Base-by-base conservation (phyloP, 495 filamentous ascomycete species). In the Tricharina praecox region DNA sequence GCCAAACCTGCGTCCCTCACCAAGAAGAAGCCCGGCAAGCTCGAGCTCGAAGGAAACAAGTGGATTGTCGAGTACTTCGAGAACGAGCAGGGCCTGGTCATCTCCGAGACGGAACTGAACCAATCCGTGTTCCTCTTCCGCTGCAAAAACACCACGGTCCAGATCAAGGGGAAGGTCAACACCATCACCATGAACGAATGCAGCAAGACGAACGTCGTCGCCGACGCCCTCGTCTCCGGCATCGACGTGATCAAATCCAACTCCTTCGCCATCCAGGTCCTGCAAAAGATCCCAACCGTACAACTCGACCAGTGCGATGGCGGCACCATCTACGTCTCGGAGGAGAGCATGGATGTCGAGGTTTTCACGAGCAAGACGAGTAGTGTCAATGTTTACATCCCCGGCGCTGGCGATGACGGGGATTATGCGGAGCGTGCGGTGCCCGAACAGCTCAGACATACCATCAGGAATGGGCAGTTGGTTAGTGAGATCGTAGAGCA, bases 11-110 rank as follows among this genome's bases (percentile, higher is more conserved):
- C 93, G 63, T 83, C 72, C 64, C 83, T 97, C 82, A 83, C 86
- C 19, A 73, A 78, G 11, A 94, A 93, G 70, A 94, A 87, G 69
- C 86, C 85, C 26, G 75, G 84, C 7, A 83, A 79, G 64, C 93
- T 85, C 70, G 85, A 87, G 52, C 73, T 96, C 5, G 86, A 93
- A 50, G 85, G 87, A 50, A 93, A 81, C 63, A 95, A 95, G 65
- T 99, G 92, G 92, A 71, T 81, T 45, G 73, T 97, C 54, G 90
- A 95, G 70, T 87, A 99, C 68, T 93, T 76, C 60, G 87, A 96
- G 24, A 81, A 75, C 49, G 76, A 78, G n/a, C 52, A 66, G 11
- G 48, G 63, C 4, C 74, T 82, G 36, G 67, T 94, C 45, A 75
- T 85, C 54, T 74, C 94, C 60, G 67, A 82, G 33, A 86, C 82